These are phyloP conservation scores for Aspergillus egyptiacus DNA, from an alignment of 495 filamentous ascomycete species.

Conservation along the genomic window DNA sequence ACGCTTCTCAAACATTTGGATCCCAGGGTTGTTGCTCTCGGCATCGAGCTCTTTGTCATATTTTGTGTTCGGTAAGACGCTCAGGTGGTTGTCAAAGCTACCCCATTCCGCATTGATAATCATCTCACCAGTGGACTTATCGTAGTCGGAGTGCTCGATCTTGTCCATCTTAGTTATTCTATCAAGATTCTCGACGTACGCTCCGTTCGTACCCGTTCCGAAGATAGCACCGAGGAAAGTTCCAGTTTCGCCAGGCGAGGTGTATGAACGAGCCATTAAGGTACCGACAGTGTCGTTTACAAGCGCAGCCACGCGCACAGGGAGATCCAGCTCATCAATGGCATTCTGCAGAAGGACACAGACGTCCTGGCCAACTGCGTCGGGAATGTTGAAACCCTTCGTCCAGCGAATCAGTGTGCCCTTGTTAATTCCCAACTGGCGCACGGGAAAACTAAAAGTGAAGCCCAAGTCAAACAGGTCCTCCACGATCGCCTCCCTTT, in stretches of 20 bases:
- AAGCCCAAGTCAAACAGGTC: constrained; percentile 88
- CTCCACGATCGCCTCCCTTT: constrained; percentile 53
- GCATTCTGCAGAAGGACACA: constrained; percentile 85
- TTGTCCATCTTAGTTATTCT: constrained; percentile 43
- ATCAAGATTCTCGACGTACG: constrained; percentile 62
- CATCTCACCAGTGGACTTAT: constrained; percentile 84
- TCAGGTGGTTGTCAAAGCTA: constrained; percentile 90
- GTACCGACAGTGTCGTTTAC: constrained; percentile 98
- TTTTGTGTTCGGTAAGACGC: constrained; percentile 74
- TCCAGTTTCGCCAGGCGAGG: constrained; percentile 78
- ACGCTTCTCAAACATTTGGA: constrained; percentile 99
- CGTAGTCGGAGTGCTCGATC: constrained; percentile 54
- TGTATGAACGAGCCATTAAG: constrained; percentile 94
- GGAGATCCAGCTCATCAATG: constrained; percentile 79
- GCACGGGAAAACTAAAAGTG: constrained; percentile 95
- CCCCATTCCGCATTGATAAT: constrained; percentile 99
- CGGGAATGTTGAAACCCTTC: constrained; percentile 93
- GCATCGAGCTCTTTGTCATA: constrained; percentile 78
- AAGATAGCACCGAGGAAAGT: constrained; percentile 86
- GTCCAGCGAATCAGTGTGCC: constrained; percentile 94
- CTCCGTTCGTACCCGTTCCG: constrained; percentile 92
- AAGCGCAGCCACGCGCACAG: constrained; percentile 86
- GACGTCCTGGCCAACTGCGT: constrained; percentile 90
- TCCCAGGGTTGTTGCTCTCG: constrained; percentile 81
- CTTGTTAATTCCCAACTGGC: constrained; percentile 89